Evolutionary conservation across 225 moss, liverwort and hornwort species (phyloP), one percentile per base, ranked within the genome.

Genomic region (Bryum argenteum): DNA sequence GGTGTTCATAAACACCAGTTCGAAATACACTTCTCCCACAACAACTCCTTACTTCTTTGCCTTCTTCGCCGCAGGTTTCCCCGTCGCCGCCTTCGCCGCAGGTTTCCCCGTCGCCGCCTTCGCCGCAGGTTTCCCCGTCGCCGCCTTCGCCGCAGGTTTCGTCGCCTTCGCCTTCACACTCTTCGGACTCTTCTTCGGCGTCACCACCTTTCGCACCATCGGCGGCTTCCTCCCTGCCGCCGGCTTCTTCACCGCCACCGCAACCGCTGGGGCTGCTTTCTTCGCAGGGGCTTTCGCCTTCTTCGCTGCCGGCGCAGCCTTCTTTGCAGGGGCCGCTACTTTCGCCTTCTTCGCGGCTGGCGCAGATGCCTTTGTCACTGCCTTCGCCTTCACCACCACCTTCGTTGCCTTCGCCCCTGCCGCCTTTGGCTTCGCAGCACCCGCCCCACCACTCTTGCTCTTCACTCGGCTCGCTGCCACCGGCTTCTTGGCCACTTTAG

Each of bases 111-210:
- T 90, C 26, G 82, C 38, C 0, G 88, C 76, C 20, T 84, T 76
- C 17, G 89, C 81, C 33, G n/a, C n/a, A n/a, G n/a, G n/a, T n/a
- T n/a, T n/a, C n/a, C n/a, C n/a, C 9, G 85, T 18, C 55, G 88
- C 82, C 14, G 85, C 43, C 63, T 81, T 91, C 38, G 87, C 84
- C n/a, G 38, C 28, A 6, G 88, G 77, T 47, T 84, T 88, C 26
- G 80, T 26, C 0, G 81, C 77, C n/a, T 83, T 76, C 16, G 92
- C 79, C 23, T 85, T 91, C 12, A 89, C 76, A 8, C 79, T 68
- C 78, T 83, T 79, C 11, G 81, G 71, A 23, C 82, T 44, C 50
- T 90, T 93, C 82, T 91, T 94, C 21, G 94, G 91, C 3, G 88
- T 91, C 62, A 71, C 69, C 9, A 61, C 44, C 63, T 81, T 94